phyloP scores from a whole-genome alignment of 345 rosid genomes.

The Salix brachista region DNA sequence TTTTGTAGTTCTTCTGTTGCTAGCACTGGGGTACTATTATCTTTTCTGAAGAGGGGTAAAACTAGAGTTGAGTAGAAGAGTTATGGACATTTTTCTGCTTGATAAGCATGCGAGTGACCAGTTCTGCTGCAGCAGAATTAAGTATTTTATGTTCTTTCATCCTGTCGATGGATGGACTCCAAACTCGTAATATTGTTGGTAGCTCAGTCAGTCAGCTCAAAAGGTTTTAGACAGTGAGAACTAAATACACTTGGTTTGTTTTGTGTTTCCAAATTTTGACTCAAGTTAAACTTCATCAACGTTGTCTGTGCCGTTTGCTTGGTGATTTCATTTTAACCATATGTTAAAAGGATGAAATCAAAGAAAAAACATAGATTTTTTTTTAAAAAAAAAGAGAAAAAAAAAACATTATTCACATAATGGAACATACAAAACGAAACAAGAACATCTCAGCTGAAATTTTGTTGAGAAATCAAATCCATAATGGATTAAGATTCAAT shows the following conservation, averaged over 20 bases:
- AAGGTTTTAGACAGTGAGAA: slow-evolving; percentile 12
- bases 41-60: slow-evolving; percentile 29
- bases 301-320: background rate
- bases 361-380: too few species aligned
- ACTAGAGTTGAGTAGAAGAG: slow-evolving; percentile 8
- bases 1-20: slow-evolving; percentile 36
- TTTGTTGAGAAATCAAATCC: too few species aligned
- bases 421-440: too few species aligned
- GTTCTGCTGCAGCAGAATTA: slow-evolving; percentile 17
- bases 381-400: too few species aligned
- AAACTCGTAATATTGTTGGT: slow-evolving; percentile 32
- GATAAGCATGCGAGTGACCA: slow-evolving; percentile 8
- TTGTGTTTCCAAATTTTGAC: slow-evolving; percentile 30
- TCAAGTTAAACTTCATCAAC: background rate
- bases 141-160: slow-evolving; percentile 30
- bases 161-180: slow-evolving; percentile 32
- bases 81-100: slow-evolving; percentile 20
- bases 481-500: too few species aligned
- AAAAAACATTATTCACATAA: too few species aligned
- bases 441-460: too few species aligned
- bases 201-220: slow-evolving; percentile 15
- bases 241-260: slow-evolving; percentile 17
- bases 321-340: background rate
- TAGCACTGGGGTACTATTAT: slow-evolving; percentile 48
- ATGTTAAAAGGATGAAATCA: too few species aligned